A percentile compares a stretch with the other conserved stretches of the same genome.
These are phyloP conservation scores for Bipolaris gigantea DNA, from an alignment of 2,329 filamentous ascomycete genomes.

Conservation along the genomic window DNA sequence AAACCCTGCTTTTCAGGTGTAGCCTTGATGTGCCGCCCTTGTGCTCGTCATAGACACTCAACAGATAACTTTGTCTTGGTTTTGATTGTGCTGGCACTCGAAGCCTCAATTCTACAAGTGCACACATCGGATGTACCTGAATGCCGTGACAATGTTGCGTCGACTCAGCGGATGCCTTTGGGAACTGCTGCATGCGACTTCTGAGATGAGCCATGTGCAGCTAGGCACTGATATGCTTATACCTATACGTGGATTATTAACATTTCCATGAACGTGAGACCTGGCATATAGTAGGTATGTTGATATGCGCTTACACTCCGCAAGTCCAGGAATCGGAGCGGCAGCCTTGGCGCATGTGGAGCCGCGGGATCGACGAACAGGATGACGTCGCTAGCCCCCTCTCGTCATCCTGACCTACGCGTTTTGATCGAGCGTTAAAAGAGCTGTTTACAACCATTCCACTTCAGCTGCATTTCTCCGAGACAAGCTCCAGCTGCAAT, in stretches of 20 bases:
- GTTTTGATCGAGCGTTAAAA: slow-evolving; percentile 1
- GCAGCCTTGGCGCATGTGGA: slow-evolving; percentile 10
- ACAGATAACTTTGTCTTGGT: not conserved
- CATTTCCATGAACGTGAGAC: not conserved
- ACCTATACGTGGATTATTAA: too few relatives aligned
- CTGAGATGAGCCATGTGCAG: not conserved
- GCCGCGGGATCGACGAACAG: slow-evolving; percentile 11
- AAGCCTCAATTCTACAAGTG: not conserved
- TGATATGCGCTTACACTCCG: not conserved
- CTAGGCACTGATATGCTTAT: not conserved
- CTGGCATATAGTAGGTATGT: not conserved
- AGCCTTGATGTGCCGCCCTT: not conserved
- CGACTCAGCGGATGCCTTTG: too few relatives aligned
- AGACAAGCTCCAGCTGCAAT: not conserved
- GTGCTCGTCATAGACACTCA: not conserved
- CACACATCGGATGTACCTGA: not conserved
- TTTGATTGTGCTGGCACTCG: not conserved
- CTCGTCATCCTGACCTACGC: slow-evolving; percentile 16
- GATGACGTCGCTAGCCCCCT: slow-evolving; percentile 13
- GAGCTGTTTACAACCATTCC: not conserved
- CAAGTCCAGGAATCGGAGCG: not conserved
- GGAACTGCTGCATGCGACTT: not conserved
- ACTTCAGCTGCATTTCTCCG: slow-evolving; percentile 3
- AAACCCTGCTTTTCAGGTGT: not conserved
- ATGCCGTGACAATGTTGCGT: not conserved